Conservation (phyloP, 768 basidiomycete genomes). For the Lactifluus hygrophoroides region DNA sequence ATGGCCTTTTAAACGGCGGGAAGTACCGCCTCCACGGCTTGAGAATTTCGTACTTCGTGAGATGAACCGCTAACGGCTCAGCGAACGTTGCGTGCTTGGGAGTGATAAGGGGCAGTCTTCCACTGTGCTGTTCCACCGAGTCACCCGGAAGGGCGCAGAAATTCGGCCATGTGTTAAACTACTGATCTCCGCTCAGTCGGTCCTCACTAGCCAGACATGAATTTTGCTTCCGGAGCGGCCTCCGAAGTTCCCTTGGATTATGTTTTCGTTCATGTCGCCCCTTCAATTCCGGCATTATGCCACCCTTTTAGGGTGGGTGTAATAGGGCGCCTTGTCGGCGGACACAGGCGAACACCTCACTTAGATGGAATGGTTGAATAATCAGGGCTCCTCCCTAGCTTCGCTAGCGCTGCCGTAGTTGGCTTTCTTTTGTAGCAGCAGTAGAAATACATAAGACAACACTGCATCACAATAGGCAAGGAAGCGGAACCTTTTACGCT, state of each 20-base stretch:
- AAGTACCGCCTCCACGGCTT: slow-evolving; percentile 10
- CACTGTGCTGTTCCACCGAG: slow-evolving; percentile 16
- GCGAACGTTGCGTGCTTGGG: slow-evolving; percentile 15
- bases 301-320: not conserved
- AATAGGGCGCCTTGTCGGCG: slow-evolving; percentile 6
- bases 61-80: slow-evolving; percentile 17
- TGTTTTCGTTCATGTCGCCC: slow-evolving; percentile 9
- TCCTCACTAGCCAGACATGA: slow-evolving; percentile 14
- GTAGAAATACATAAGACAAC: not conserved
- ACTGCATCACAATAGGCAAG: not conserved
- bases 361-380: not conserved
- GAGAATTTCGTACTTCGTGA: slow-evolving; percentile 20
- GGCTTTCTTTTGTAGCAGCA: not conserved
- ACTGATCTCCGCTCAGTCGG: slow-evolving; percentile 19
- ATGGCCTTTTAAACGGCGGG: slow-evolving; percentile 17
- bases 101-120: slow-evolving; percentile 18
- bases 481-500: not conserved
- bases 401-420: not conserved
- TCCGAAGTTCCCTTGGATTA: slow-evolving; percentile 13
- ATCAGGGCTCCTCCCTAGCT: not conserved
- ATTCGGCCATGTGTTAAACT: slow-evolving; percentile 15
- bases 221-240: slow-evolving; percentile 8
- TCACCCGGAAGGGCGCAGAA: slow-evolving; percentile 15
- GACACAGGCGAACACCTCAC: not conserved
- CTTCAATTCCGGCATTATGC: slow-evolving; percentile 16